Evolutionary conservation across 108 stramenopile genomes (phyloP), one percentile per base, ranked within the genome.

Genomic region (Aurantiochytrium sp.): DNA sequence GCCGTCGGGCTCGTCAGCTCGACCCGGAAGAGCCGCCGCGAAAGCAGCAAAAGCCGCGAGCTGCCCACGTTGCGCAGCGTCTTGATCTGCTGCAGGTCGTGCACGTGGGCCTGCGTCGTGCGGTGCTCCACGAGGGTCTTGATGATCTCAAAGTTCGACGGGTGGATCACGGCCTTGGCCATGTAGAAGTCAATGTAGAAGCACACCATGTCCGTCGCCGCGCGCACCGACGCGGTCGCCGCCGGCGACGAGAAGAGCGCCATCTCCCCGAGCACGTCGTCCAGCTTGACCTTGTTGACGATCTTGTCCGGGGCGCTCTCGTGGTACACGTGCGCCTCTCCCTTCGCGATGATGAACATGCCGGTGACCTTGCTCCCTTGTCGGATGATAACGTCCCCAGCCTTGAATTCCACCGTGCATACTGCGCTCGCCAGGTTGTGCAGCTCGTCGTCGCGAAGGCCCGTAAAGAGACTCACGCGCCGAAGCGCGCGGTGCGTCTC

Each of bases 61-160:
- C 8, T 17, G 27, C 12, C 39, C 21, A 48, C n/a, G 27, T 48
- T 24, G 10, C 24, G 36, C 73, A 81, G 17, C 8, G 0, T 10
- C 27, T 12, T 6, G 30, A 81, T 30, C 0, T 81, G 21, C 30
- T 48, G 39, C 42, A 81, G 39, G 1, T 81, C 73, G 24, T 81
- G 73, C 42, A 81, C 73, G 45, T 81, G 36, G 10, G 73, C 39
- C 24, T 81, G 73, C 2, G 73, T 48, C 39, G 27, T 24, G n/a
- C 73, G 39, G 32, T 48, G 45, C 12, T 81, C 73, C 12, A 81
- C 45, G 6, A 81, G 45, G 6, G 45, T 41, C 27, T 24, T 12
- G 2, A 81, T 81, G 3, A 48, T 48, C 73, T 81, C 73, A 81
- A 81, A 81, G 73, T 81, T 81, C n/a, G 39, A 48, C 1, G 73